Evolutionary conservation across 2,329 filamentous ascomycete species (phyloP).

Genomic region (Arthrobotrys entomopaga): DNA sequence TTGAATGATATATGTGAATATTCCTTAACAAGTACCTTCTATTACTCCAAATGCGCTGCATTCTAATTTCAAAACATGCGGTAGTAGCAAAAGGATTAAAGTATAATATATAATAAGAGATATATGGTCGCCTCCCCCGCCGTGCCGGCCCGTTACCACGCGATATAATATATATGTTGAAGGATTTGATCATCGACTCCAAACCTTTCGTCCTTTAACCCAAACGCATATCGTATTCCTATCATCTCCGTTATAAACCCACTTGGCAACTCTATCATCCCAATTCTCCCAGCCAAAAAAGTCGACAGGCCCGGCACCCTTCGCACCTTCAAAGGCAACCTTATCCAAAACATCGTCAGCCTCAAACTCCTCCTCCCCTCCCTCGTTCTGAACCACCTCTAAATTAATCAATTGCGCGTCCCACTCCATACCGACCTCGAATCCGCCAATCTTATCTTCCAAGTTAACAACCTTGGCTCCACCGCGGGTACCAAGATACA

Average conservation of each 20-base stretch:
- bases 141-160: neutral
- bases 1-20: too few species aligned
- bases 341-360: slow-evolving; percentile 63
- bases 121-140: neutral
- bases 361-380: slow-evolving; percentile 55
- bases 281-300: slow-evolving; percentile 92
- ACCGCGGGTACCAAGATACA: slow-evolving; percentile 88
- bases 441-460: slow-evolving; percentile 76
- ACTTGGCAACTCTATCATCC: slow-evolving; percentile 88
- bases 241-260: slow-evolving; percentile 94
- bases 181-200: slow-evolving; percentile 10
- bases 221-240: slow-evolving; percentile 88
- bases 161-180: neutral
- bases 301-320: slow-evolving; percentile 75
- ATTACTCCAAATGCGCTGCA: too few species aligned
- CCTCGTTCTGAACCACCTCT: slow-evolving; percentile 62
- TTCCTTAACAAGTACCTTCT: too few species aligned
- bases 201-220: slow-evolving; percentile 83
- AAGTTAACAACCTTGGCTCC: slow-evolving; percentile 85
- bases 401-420: slow-evolving; percentile 86
- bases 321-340: slow-evolving; percentile 57
- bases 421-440: slow-evolving; percentile 87
- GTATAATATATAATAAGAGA: neutral
- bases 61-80: too few species aligned
- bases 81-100: too few species aligned